A percentile compares a stretch with the other conserved stretches of the same genome.
Conservation (phyloP, 495 filamentous ascomycete genomes). For the Stereocaulon alpinum region DNA sequence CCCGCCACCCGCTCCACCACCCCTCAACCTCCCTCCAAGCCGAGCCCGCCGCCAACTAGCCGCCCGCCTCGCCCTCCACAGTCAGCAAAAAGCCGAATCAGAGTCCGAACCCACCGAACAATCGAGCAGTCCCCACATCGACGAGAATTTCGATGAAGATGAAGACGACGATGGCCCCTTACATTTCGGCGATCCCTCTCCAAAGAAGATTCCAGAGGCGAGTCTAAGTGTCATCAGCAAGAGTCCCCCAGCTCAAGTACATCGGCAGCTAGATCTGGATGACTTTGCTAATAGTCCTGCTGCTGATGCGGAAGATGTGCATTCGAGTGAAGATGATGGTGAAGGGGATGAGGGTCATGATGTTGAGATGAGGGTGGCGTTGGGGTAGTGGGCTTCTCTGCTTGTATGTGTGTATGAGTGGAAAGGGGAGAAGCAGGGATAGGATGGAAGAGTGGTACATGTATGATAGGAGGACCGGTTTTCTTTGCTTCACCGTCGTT, state of each 20-base stretch:
- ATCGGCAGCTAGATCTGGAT: conserved; percentile 18
- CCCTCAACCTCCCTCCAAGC: conserved; percentile 70
- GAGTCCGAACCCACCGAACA: conserved; percentile 12
- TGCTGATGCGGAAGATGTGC: conserved; percentile 28
- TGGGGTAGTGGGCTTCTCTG: conserved; percentile 16
- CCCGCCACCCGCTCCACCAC: conserved; percentile 50
- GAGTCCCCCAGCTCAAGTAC: not conserved
- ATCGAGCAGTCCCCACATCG: not conserved
- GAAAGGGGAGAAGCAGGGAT: not conserved
- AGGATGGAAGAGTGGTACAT: not conserved
- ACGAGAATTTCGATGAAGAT: conserved; percentile 3
- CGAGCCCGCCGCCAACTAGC: conserved; percentile 80
- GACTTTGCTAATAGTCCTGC: conserved; percentile 20
- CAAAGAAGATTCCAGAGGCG: not conserved
- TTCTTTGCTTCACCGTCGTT: not conserved
- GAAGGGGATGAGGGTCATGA: conserved; percentile 24
- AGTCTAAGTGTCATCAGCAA: not conserved
- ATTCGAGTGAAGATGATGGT: conserved; percentile 11
- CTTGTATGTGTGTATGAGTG: not conserved
- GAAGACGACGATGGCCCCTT: conserved; percentile 9
- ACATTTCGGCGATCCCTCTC: not conserved
- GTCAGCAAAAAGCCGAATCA: conserved; percentile 45
- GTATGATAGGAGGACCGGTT: not conserved
- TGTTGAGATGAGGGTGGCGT: conserved; percentile 22
- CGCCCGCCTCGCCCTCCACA: conserved; percentile 69